Percentiles rank a stretch among this genome's conserved stretches.
These are phyloP conservation scores for Brasenia schreberi DNA, from an alignment of 164 flowering plant genomes.

Conservation along the genomic window DNA sequence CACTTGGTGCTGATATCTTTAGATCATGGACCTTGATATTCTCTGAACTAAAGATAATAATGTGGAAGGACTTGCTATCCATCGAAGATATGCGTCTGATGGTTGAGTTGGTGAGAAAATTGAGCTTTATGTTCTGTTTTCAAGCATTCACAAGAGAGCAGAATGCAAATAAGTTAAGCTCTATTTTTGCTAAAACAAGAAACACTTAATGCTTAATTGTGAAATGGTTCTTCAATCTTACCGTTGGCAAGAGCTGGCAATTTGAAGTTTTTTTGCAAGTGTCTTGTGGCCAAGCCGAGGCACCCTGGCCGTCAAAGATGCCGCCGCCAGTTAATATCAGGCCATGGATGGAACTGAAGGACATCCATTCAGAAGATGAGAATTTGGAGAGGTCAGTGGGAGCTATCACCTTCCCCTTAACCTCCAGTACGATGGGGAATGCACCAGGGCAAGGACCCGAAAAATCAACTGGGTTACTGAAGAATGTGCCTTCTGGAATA, in stretches of 20 bases:
- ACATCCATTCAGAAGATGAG: constrained; percentile 18
- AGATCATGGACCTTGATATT: too few relatives aligned
- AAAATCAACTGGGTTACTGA: constrained; percentile 7
- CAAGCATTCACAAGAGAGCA: too few relatives aligned
- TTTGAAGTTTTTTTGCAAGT: constrained; percentile 1
- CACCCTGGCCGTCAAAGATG: constrained; percentile 26
- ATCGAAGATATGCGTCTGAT: too few relatives aligned
- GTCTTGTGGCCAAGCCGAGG: constrained; percentile 20
- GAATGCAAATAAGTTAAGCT: too few relatives aligned
- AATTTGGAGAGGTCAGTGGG: constrained; percentile 1
- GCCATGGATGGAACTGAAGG: constrained; percentile 14
- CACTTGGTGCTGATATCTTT: too few relatives aligned
- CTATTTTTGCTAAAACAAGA: too few relatives aligned
- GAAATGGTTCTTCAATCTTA: constrained; percentile 4
- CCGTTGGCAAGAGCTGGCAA: constrained; percentile 25
- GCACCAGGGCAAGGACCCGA: constrained; percentile 22
- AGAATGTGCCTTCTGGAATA: constrained; percentile 23
- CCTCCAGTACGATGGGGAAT: constrained; percentile 3
- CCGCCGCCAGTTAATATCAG: constrained; percentile 29
- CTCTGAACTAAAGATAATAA: too few relatives aligned
- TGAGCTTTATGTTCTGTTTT: too few relatives aligned
- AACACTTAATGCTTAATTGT: too few relatives aligned
- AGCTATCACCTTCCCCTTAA: constrained; percentile 19
- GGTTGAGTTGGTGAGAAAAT: too few relatives aligned
- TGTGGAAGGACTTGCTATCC: too few relatives aligned